Conservation (phyloP, 352 stramenopile species). For the Pilasporangium apinafurcum region DNA sequence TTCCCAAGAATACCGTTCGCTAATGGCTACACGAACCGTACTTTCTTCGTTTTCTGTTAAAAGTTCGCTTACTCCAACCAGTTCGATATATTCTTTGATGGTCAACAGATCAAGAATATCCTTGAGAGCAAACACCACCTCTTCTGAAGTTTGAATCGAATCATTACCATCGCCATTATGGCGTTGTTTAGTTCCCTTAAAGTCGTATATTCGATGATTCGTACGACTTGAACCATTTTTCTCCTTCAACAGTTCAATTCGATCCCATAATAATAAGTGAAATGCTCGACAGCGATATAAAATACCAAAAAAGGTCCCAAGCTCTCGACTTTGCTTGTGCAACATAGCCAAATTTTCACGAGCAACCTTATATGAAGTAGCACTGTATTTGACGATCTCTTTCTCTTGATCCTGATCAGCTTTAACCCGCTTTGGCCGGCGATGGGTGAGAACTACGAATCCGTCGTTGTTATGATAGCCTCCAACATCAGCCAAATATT, state of each 20-base stretch:
- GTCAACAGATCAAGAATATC: constrained; percentile 61
- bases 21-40: constrained; percentile 33
- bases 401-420: constrained; percentile 22
- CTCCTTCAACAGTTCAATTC: constrained; percentile 16
- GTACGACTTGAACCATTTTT: neutral
- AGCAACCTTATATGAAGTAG: constrained; percentile 55
- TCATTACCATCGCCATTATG: constrained; percentile 1
- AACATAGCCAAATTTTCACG: constrained; percentile 47
- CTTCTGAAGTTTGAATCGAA: too few relatives aligned
- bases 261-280: constrained; percentile 62
- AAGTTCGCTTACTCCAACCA: constrained; percentile 60
- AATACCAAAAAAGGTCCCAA: constrained; percentile 71
- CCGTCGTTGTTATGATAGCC: constrained; percentile 42
- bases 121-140: constrained; percentile 54
- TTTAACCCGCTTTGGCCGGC: constrained; percentile 8
- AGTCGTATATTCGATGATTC: neutral
- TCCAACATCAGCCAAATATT: constrained; percentile 47
- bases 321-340: constrained; percentile 60
- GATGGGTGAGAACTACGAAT: constrained; percentile 51
- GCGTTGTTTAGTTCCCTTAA: neutral
- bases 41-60: constrained; percentile 59
- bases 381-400: constrained; percentile 62
- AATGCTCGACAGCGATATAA: constrained; percentile 62
- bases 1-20: constrained; percentile 42
- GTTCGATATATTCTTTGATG: constrained; percentile 66